Conservation (phyloP, 2,329 filamentous ascomycete genomes). For the Aspergillus brasiliensis region DNA sequence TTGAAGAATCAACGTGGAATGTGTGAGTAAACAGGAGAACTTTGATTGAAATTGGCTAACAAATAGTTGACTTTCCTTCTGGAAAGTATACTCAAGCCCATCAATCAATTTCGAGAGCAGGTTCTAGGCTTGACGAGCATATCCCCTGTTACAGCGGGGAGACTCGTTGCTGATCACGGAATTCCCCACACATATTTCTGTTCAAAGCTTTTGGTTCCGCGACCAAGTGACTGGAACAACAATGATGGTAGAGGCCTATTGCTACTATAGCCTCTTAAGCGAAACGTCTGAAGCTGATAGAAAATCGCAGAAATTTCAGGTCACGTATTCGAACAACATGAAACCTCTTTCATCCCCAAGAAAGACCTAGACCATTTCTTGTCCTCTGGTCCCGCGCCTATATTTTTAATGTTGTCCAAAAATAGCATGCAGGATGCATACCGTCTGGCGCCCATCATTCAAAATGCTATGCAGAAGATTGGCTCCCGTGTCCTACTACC, state of each 20-base stretch:
- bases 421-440: not conserved
- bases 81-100: not conserved
- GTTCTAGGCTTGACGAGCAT: not conserved
- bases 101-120: not conserved
- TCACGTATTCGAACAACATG: not conserved
- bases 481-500: not conserved
- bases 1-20: not conserved
- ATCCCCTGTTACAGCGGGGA: not conserved
- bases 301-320: not conserved
- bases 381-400: not conserved
- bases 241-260: not conserved
- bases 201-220: not conserved
- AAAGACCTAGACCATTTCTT: not conserved
- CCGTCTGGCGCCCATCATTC: not conserved
- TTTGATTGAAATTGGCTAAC: no score
- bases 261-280: no score
- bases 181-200: slow-evolving; percentile 5
- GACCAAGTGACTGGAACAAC: slow-evolving; percentile 1
- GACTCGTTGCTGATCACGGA: not conserved
- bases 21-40: not conserved
- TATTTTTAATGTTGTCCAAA: not conserved
- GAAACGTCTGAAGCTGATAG: no score
- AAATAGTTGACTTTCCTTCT: no score
- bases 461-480: not conserved
- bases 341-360: not conserved